phyloP scores from a whole-genome alignment of 176 grass and related monocot species.

The Oryza meridionalis region DNA sequence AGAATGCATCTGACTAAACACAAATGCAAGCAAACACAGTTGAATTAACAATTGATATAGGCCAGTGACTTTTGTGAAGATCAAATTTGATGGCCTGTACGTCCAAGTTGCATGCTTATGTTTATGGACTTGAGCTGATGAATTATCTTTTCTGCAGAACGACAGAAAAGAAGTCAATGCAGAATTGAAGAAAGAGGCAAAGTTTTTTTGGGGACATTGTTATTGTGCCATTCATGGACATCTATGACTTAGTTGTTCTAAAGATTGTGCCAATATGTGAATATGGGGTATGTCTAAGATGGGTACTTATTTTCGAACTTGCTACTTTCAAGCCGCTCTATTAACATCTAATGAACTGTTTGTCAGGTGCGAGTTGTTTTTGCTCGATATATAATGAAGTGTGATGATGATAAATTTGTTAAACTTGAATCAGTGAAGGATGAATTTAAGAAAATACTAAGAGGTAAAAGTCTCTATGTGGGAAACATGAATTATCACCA shows the following conservation, averaged over 20 bases:
- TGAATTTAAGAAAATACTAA: conserved; percentile 69
- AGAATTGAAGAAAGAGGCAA: conserved; percentile 87
- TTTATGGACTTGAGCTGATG: conserved; percentile 32
- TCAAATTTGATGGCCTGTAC: conserved; percentile 11
- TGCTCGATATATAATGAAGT: conserved; percentile 97
- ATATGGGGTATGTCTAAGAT: conserved; percentile 76
- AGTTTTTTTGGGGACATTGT: conserved; percentile 94
- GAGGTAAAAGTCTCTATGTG: conserved; percentile 69
- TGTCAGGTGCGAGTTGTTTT: conserved; percentile 68
- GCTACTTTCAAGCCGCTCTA: not conserved
- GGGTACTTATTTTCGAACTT: conserved; percentile 18
- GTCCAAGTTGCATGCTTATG: not conserved
- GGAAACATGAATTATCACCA: conserved; percentile 98
- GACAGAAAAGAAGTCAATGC: conserved; percentile 83
- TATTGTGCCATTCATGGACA: conserved; percentile 94
- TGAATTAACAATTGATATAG: conserved; percentile 52
- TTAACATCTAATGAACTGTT: conserved; percentile 22
- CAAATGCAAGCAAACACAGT: conserved; percentile 22
- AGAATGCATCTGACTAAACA: conserved; percentile 8
- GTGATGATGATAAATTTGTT: conserved; percentile 94
- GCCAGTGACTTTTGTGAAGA: conserved; percentile 57
- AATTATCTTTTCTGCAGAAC: conserved; percentile 56
- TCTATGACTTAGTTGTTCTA: conserved; percentile 93
- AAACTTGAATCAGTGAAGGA: conserved; percentile 80
- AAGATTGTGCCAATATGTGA: conserved; percentile 96